Base-by-base conservation (phyloP, 192 early-diverging fungal species). In the Backusella tarrabulga region DNA sequence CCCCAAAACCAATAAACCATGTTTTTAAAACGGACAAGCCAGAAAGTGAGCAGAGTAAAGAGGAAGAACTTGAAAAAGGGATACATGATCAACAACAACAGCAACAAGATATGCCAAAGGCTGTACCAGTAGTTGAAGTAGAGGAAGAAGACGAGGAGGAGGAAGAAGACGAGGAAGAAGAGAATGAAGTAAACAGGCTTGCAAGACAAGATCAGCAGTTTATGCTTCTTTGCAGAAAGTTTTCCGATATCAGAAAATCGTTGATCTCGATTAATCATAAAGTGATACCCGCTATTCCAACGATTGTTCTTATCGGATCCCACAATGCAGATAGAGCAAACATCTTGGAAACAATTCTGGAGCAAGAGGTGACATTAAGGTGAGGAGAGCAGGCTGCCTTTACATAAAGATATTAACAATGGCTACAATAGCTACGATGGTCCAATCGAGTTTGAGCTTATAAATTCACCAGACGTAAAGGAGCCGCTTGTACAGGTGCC, bases 191-290 rank as follows among this genome's bases (percentile, higher is more conserved):
- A 23, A 76, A 71, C 34, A 34, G 17, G 17, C 36, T 52, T 15
- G 32, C 40, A 40, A 32, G 34, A 26, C 91, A 92, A 34, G 92
- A 94, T 72, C 87, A 93, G 34, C 90, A 95, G 76, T 90, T 95
- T 50, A 92, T 95, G 91, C 75, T 90, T 76, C 80, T 99, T 75
- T 98, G 95, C 11, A 96, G 94, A 79, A 95, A 93, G 83, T 84
- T 99, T 42, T 94, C 98, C 23, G 97, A 99, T 80, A 92, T 99
- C 36, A 91, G 97, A 73, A 97, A 93, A 74, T 91, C 97, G 34
- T 87, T 99, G 32, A 95, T 96, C 68, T 92, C 92, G 4, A 93
- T 99, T 74, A 86, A 93, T 74, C 89, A 87, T 71, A 89, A 90
- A 63, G 87, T 88, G 42, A 91, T 91, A 26, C 88, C 97, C 52